Evolutionary conservation across 192 early-diverging fungal genomes (phyloP), one percentile per base, ranked within the genome.

Genomic region (Backusella circina): DNA sequence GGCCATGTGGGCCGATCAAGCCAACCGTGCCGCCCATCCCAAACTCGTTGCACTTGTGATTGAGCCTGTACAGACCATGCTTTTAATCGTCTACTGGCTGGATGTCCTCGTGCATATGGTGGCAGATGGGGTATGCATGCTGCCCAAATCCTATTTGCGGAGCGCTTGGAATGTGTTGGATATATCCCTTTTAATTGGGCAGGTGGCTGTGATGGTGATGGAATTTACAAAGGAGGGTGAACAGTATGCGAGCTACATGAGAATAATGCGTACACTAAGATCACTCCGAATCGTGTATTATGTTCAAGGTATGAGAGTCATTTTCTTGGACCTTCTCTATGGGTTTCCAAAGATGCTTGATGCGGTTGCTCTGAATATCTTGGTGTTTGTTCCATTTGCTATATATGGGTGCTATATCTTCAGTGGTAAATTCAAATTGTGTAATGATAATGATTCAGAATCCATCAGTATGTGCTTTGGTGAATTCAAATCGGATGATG

Each of bases 381-480:
- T 75, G 12, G 73, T 75, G 13, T 79, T 75, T 64, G 70, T 79
- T 33, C 77, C 77, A 26, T 79, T 79, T 65, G 77, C 77, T n/a
- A 61, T 79, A 13, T 79, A 79, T 65, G 77, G 73, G 4, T 74
- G 67, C 13, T 70, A 74, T 65, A 28, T 79, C 1, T 79, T 79
- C 44, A 68, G 66, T 10, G 73, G 77, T 10, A 26, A 73, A n/a
- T 79, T 79, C 5, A 23, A 15, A 3, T 16, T 41, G 6, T 79
- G 77, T 57, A 79, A 79, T 8, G 77, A 79, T 65, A 66, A 37
- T 16, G 73, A 23, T 2, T 5, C 23, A 6, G 66, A 35, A 26
- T 33, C 33, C 5, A 8, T 30, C 0, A 47, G 23, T 16, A 61
- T 28, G 54, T 79, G 77, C 12, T 39, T 21, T 61, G 72, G 77